Base-by-base conservation (phyloP, 176 grass and related monocot species). In the Ensete ventricosum region DNA sequence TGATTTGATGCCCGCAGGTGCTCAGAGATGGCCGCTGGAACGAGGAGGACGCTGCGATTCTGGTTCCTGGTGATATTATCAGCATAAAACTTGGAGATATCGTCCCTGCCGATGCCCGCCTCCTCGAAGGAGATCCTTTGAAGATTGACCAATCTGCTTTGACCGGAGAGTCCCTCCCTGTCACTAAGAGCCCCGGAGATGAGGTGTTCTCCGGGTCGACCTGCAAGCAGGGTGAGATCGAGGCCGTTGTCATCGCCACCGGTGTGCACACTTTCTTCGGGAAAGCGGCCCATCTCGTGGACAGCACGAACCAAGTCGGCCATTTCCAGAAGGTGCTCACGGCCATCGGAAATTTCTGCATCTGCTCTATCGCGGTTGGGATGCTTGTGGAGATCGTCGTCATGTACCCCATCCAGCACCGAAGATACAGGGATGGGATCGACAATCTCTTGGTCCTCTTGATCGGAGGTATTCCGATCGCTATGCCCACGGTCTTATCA, bases 251-350 rank as follows among this genome's bases (percentile, higher is more conserved):
- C 48, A 91, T 91, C 20, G 91, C 88, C 84, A 94, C 91, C 11
- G 91, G 96, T 23, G 96, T 99, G 21, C 96, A 95, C 81, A 99
- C 96, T 76, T 99, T 99, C 77, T 99, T 99, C 23, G 96, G 96
- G 14, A 95, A 99, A 80, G 96, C 96, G 20, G 96, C 96, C 9
- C 91, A 99, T 83, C 85, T 99, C 8, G 96, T 99, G 0, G 88
- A 95, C 78, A 95, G 82, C 83, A 99, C 96, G 3, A 99, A 91
- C 55, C 91, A 95, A 79, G 87, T 91, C 0, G 96, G 96, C 1
- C 96, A 99, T 78, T 99, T 99, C 79, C 96, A 99, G 80, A 79
- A 84, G 84, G 96, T 99, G 16, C 90, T 99, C 27, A 80, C 62
- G 3, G 82, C 96, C 64, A 99, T 99, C 11, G 96, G 96, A 2